Conservation (phyloP, 1,139 yeast genomes). For the Blastobotrys indianensis region DNA sequence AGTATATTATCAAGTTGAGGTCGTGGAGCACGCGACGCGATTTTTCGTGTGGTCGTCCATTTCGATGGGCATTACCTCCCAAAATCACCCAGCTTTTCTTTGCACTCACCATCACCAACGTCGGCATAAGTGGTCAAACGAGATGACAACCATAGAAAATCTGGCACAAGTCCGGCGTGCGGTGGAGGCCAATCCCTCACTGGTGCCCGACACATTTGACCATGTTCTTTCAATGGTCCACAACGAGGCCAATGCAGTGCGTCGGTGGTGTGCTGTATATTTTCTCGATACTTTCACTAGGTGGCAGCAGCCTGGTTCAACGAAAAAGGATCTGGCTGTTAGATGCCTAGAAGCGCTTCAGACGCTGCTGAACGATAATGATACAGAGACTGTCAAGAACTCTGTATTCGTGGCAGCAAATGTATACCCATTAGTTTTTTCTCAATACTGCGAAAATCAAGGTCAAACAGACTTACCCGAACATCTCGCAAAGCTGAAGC, state of each 20-base stretch:
- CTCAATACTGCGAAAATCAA: slow-evolving; percentile 27
- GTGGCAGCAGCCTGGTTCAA: slow-evolving; percentile 14
- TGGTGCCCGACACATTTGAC: too few relatives aligned
- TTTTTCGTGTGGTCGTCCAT: too few relatives aligned
- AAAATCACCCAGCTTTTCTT: too few relatives aligned
- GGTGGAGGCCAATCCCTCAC: too few relatives aligned
- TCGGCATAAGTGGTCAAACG: too few relatives aligned
- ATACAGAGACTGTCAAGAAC: slow-evolving; percentile 29
- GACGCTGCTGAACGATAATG: slow-evolving; percentile 25
- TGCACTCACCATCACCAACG: too few relatives aligned
- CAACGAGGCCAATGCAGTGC: slow-evolving; percentile 21
- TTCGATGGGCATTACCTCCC: too few relatives aligned
- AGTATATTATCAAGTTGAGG: too few relatives aligned
- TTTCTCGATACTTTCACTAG: slow-evolving; percentile 37
- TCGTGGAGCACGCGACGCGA: too few relatives aligned
- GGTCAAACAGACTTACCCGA: slow-evolving; percentile 29
- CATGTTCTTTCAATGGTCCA: neutral
- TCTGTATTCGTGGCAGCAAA: slow-evolving; percentile 31
- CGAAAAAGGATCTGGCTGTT: slow-evolving; percentile 26
- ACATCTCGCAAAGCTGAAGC: slow-evolving; percentile 29
- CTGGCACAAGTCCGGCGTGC: too few relatives aligned
- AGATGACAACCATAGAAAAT: too few relatives aligned
- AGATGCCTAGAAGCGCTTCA: slow-evolving; percentile 30
- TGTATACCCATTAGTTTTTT: slow-evolving; percentile 33
- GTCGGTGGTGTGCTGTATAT: slow-evolving; percentile 38